Conservation (phyloP, 768 basidiomycete species). For the Rubroboletus pulcherrimus region DNA sequence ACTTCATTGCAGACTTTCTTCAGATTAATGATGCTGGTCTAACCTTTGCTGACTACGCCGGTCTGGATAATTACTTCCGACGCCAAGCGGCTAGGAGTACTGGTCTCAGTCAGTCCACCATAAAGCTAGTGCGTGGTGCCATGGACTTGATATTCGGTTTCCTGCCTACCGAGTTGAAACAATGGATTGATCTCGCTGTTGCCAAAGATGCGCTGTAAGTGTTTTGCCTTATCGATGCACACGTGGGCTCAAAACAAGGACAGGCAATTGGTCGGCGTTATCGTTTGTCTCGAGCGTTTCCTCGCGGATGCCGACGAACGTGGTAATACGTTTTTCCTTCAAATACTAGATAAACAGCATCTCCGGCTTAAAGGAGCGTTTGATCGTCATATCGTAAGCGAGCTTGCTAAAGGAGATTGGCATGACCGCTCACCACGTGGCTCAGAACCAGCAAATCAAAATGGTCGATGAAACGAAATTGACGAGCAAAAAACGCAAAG, state of each 20-base stretch:
- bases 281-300: slow-evolving; percentile 74
- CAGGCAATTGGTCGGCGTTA: slow-evolving; percentile 84
- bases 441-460: slow-evolving; percentile 81
- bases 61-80: slow-evolving; percentile 89
- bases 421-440: not conserved
- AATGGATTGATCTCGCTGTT: slow-evolving; percentile 79
- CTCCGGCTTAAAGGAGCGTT: slow-evolving; percentile 69
- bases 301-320: slow-evolving; percentile 75
- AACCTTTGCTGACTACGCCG: slow-evolving; percentile 95
- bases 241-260: slow-evolving; percentile 3
- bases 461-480: slow-evolving; percentile 87
- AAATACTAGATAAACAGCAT: slow-evolving; percentile 79
- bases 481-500: slow-evolving; percentile 88
- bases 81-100: slow-evolving; percentile 79
- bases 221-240: not conserved
- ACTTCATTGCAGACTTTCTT: slow-evolving; percentile 87
- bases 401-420: not conserved
- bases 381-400: slow-evolving; percentile 68
- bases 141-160: slow-evolving; percentile 97
- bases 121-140: slow-evolving; percentile 79
- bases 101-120: slow-evolving; percentile 62
- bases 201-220: slow-evolving; percentile 70
- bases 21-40: slow-evolving; percentile 85
- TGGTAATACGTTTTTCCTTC: slow-evolving; percentile 69
- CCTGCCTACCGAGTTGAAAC: slow-evolving; percentile 74